Evolutionary conservation across 2,329 filamentous ascomycete genomes (phyloP).

Genomic region (Elsinoe australis): DNA sequence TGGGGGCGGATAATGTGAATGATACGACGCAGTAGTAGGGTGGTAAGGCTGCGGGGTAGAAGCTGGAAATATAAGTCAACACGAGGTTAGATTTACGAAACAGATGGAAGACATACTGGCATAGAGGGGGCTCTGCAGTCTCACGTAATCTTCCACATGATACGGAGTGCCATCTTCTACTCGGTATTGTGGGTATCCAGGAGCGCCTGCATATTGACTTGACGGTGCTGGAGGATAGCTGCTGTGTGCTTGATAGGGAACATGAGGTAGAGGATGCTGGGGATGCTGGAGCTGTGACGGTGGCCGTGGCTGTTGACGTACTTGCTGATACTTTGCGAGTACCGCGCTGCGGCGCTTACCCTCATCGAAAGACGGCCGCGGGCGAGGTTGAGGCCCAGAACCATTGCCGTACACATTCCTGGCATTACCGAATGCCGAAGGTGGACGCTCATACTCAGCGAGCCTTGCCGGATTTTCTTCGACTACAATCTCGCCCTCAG

Average conservation of each 20-base stretch:
- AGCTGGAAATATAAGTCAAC: not conserved
- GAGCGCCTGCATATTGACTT: too few relatives aligned
- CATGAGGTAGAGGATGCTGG: not conserved
- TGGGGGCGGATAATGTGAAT: not conserved
- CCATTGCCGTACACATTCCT: not conserved
- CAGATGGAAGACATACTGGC: not conserved
- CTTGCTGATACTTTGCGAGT: constrained; percentile 5
- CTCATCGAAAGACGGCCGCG: constrained; percentile 4
- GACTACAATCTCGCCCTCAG: constrained; percentile 13
- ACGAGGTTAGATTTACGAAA: not conserved
- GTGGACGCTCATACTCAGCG: constrained; percentile 5
- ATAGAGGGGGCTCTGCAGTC: constrained; percentile 4
- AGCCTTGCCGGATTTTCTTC: constrained; percentile 14
- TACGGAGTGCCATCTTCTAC: too few relatives aligned
- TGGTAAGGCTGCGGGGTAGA: not conserved
- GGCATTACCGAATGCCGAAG: not conserved
- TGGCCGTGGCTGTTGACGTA: constrained; percentile 1
- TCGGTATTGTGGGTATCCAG: constrained; percentile 16
- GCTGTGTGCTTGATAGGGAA: too few relatives aligned
- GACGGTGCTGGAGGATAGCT: not conserved
- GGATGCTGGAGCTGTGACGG: not conserved
- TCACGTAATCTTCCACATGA: constrained; percentile 12
- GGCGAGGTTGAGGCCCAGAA: not conserved
- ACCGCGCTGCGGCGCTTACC: constrained; percentile 1
- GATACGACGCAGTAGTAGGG: not conserved